Base-by-base conservation (phyloP, 495 filamentous ascomycete genomes). In the Tuber aestivum region DNA sequence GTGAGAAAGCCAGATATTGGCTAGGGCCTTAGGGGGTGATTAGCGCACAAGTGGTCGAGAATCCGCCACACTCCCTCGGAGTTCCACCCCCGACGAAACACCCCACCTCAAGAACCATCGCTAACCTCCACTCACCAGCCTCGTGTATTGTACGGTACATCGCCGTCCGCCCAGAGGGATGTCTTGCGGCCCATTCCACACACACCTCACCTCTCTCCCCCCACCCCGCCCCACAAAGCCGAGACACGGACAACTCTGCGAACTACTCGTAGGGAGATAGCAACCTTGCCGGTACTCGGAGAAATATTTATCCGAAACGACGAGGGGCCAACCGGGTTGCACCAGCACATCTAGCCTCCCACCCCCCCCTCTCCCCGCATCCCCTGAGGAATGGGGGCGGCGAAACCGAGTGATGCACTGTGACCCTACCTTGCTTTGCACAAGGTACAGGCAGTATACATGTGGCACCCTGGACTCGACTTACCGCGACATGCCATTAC, bases 241-340 rank as follows among this genome's bases (percentile, higher is more conserved):
- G 56, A 65, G 56, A 65, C 56, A 65, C 56, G 56, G 56, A 65
- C 56, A 65, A 32, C 56, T 65, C 56, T 65, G 56, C 56, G 56
- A 65, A 65, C 23, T 2, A 10, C n/a, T n/a, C n/a, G n/a, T n/a
- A n/a, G 42, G 42, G 42, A 10, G 42, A 12, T 16, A n/a, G 56
- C 56, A 32, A 65, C 4, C 10, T 14, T 16, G 12, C 3, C n/a
- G 9, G 9, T 8, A 0, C 0, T 14, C 14, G 56, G 56, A 65
- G 18, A 65, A 65, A 16, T 3, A 16, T 32, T 65, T 65, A 32
- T 18, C 56, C 56, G 50, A 32, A 32, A 1, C 10, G 12, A n/a
- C 21, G 48, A 50, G 23, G 48, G 10, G 1, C 48, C 48, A 56
- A n/a, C 23, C 9, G 6, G 21, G 23, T n/a, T 56, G 48, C 23